Evolutionary conservation across 495 filamentous ascomycete genomes (phyloP).

Genomic region (Lophium mytilinum): DNA sequence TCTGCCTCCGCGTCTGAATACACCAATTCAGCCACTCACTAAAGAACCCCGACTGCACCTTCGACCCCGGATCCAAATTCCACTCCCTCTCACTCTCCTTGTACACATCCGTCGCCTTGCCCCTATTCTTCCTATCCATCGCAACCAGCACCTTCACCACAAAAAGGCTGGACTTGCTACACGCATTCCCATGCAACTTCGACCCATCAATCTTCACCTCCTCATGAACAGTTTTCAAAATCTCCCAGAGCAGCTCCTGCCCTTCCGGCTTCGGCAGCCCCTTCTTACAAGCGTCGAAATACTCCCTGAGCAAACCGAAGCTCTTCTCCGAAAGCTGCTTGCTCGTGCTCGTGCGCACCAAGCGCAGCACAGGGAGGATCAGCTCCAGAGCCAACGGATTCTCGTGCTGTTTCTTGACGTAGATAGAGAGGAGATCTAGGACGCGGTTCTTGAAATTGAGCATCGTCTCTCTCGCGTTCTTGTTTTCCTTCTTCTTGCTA

Average conservation of each 20-base stretch:
- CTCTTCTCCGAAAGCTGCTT: conserved; percentile 70
- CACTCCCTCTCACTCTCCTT: conserved; percentile 46
- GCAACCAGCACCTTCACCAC: conserved; percentile 53
- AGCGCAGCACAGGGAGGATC: conserved; percentile 55
- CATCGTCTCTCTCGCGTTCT: conserved; percentile 80
- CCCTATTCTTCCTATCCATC: conserved; percentile 41
- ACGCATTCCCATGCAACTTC: conserved; percentile 46
- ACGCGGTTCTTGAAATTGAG: conserved; percentile 92
- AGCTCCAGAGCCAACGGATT: conserved; percentile 58
- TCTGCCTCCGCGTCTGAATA: conserved; percentile 17
- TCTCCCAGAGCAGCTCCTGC: conserved; percentile 34
- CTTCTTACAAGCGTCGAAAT: conserved; percentile 63
- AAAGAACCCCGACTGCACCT: conserved; percentile 55
- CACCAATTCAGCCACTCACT: conserved; percentile 62
- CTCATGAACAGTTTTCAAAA: conserved; percentile 60
- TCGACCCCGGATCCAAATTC: conserved; percentile 47
- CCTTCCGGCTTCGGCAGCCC: conserved; percentile 36
- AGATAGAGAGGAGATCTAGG: conserved; percentile 79
- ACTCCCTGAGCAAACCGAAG: conserved; percentile 55
- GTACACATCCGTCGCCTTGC: conserved; percentile 49
- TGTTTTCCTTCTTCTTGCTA: conserved; percentile 69
- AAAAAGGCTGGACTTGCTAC: conserved; percentile 56
- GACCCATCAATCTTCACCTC: conserved; percentile 55
- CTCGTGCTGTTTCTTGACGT: conserved; percentile 67
- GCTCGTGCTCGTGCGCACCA: conserved; percentile 53